Percentiles rank a stretch among this genome's conserved stretches.
These are phyloP conservation scores for Xylariomycetidae sp. DNA, from an alignment of 2,329 filamentous ascomycete species.

Conservation along the genomic window DNA sequence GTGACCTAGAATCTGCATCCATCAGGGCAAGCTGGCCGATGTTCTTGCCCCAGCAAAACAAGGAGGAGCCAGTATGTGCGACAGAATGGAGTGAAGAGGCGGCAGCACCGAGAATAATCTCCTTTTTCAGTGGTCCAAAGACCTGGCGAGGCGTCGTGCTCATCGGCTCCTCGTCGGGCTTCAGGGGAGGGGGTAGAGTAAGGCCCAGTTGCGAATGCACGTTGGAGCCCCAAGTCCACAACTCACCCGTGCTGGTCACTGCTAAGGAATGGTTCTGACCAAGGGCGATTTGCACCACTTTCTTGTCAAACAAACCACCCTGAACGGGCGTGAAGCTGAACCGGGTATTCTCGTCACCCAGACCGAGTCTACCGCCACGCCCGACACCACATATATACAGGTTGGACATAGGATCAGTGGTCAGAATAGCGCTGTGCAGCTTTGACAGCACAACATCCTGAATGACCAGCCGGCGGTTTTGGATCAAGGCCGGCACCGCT, in stretches of 20 bases:
- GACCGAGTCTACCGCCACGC: conserved; percentile 79
- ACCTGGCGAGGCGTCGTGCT: conserved; percentile 80
- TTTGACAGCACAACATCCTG: conserved; percentile 86
- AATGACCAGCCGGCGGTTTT: conserved; percentile 65
- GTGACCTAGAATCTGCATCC: conserved; percentile 87
- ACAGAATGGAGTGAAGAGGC: conserved; percentile 91
- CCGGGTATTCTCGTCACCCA: conserved; percentile 82
- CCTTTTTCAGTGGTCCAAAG: conserved; percentile 85
- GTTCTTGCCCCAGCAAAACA: conserved; percentile 95
- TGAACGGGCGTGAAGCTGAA: conserved; percentile 83
- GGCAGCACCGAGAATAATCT: conserved; percentile 72
- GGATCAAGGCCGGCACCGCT: conserved; percentile 67
- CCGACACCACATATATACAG: conserved; percentile 91
- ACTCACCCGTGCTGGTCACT: conserved; percentile 76
- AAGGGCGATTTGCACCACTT: conserved; percentile 69
- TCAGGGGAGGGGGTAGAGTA: conserved; percentile 57
- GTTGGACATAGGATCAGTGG: conserved; percentile 80
- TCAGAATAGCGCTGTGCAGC: conserved; percentile 82
- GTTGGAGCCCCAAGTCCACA: conserved; percentile 94
- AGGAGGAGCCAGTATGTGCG: conserved; percentile 69
- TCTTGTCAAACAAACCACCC: conserved; percentile 67
- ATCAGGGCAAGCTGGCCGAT: conserved; percentile 89
- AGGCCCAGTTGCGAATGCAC: conserved; percentile 83
- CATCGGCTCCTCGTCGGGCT: conserved; percentile 76
- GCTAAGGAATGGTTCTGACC: conserved; percentile 90